Conservation (phyloP, 495 filamentous ascomycete genomes). For the Pyrenula aspistea region DNA sequence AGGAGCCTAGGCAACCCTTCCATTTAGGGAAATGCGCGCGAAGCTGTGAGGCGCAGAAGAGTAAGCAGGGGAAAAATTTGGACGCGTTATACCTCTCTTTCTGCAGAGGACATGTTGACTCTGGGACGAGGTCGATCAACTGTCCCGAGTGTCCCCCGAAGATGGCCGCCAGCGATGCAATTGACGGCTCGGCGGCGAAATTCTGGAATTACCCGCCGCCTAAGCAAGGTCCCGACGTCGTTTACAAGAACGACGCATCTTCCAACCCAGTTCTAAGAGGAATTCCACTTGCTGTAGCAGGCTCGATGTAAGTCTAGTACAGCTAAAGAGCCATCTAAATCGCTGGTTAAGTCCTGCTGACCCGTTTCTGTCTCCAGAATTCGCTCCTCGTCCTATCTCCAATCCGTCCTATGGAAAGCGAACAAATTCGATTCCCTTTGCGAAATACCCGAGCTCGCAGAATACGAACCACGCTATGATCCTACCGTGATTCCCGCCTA, state of each 20-base stretch:
- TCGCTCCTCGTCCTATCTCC: constrained; percentile 38
- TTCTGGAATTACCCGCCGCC: constrained; percentile 32
- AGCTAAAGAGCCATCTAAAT: too few relatives aligned
- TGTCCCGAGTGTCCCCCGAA: too few relatives aligned
- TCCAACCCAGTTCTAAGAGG: constrained; percentile 44
- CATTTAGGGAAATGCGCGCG: too few relatives aligned
- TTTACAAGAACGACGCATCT: constrained; percentile 35
- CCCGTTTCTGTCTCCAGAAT: constrained; percentile 34
- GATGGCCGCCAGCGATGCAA: too few relatives aligned
- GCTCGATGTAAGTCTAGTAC: constrained; percentile 36
- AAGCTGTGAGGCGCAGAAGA: too few relatives aligned
- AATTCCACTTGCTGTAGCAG: constrained; percentile 33
- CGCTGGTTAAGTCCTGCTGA: too few relatives aligned
- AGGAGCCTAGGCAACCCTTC: too few relatives aligned
- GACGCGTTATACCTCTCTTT: too few relatives aligned
- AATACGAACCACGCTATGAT: constrained; percentile 56
- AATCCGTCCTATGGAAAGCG: constrained; percentile 58
- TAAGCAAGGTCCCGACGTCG: constrained; percentile 27
- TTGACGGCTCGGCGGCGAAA: not conserved
- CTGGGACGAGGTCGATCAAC: too few relatives aligned
- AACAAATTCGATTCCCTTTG: constrained; percentile 57
- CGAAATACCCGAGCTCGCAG: constrained; percentile 41
- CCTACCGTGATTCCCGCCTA: constrained; percentile 75
- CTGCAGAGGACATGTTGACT: too few relatives aligned
- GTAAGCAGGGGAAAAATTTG: too few relatives aligned